Percentiles rank a stretch among this genome's conserved stretches.
phyloP scores from a whole-genome alignment of 495 filamentous ascomycete genomes.

The Cladorrhinum samala region DNA sequence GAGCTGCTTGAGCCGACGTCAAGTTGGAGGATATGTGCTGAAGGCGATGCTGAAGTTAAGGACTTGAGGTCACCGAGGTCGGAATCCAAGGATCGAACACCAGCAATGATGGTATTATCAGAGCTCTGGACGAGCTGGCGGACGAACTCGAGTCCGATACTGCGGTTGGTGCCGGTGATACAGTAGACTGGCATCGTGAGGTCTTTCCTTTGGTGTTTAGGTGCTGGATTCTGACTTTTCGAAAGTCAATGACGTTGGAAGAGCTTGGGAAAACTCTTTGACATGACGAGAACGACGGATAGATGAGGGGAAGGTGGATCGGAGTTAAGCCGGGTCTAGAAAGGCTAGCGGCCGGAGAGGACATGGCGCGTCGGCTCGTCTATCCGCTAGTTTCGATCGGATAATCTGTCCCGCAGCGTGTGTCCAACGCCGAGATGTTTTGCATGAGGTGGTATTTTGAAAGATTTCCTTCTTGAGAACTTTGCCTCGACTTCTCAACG shows the following conservation, averaged over 20 bases:
- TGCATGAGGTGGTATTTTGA: too few relatives aligned
- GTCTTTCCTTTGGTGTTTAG: too few relatives aligned
- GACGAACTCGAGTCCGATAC: conserved; percentile 50
- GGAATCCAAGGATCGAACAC: conserved; percentile 35
- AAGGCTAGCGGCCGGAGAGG: too few relatives aligned
- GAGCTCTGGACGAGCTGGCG: conserved; percentile 41
- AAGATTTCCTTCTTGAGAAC: too few relatives aligned
- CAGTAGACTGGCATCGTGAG: conserved; percentile 48
- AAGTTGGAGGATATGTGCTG: conserved; percentile 41
- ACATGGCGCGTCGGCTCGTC: too few relatives aligned
- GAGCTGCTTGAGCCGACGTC: conserved; percentile 31
- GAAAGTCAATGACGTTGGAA: background rate
- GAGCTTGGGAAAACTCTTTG: background rate
- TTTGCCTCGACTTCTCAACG: too few relatives aligned
- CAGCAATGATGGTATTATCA: conserved; percentile 46
- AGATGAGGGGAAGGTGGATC: too few relatives aligned
- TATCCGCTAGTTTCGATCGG: too few relatives aligned
- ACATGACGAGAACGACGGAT: background rate
- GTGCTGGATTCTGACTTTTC: background rate
- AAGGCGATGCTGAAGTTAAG: conserved; percentile 13
- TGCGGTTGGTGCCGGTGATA: conserved; percentile 52
- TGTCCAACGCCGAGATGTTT: too few relatives aligned
- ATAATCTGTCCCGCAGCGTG: too few relatives aligned
- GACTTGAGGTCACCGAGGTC: conserved; percentile 27
- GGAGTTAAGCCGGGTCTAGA: too few relatives aligned